A percentile compares a stretch with the other conserved stretches of the same genome.
Evolutionary conservation across 148 eudicot species (phyloP).

Genomic region (Vaccinium macrocarpon): DNA sequence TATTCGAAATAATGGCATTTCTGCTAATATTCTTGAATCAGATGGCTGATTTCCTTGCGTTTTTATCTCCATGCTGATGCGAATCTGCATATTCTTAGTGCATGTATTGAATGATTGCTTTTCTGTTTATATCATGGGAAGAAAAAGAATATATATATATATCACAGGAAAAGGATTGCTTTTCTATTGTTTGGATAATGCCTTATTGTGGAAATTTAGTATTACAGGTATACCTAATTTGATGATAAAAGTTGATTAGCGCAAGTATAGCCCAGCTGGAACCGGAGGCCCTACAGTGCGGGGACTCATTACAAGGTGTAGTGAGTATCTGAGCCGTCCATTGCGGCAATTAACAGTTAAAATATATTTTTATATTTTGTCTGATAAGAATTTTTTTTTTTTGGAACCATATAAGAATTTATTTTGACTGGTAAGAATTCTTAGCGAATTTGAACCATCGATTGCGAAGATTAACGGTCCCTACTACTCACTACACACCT

Average conservation of each 20-base stretch:
- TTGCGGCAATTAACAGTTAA: too few relatives aligned
- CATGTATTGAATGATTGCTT: not conserved
- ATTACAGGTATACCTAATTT: not conserved
- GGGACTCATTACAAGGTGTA: too few relatives aligned
- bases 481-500: too few relatives aligned
- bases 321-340: too few relatives aligned
- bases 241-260: not conserved
- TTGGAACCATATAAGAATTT: too few relatives aligned
- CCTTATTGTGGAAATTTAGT: not conserved
- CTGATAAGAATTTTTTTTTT: too few relatives aligned
- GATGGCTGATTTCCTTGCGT: constrained; percentile 4
- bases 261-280: not conserved
- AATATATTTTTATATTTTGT: too few relatives aligned
- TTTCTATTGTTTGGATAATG: not conserved
- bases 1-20: not conserved
- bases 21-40: not conserved
- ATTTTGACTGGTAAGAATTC: too few relatives aligned
- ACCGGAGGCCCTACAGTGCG: too few relatives aligned
- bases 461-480: too few relatives aligned
- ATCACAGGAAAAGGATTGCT: not conserved
- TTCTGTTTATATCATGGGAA: not conserved
- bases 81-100: not conserved
- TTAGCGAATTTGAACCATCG: too few relatives aligned
- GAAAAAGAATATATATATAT: too few relatives aligned
- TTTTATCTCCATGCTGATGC: not conserved